These are phyloP conservation scores for Megacollybia marginata DNA, from an alignment of 768 basidiomycete genomes.

Conservation along the genomic window DNA sequence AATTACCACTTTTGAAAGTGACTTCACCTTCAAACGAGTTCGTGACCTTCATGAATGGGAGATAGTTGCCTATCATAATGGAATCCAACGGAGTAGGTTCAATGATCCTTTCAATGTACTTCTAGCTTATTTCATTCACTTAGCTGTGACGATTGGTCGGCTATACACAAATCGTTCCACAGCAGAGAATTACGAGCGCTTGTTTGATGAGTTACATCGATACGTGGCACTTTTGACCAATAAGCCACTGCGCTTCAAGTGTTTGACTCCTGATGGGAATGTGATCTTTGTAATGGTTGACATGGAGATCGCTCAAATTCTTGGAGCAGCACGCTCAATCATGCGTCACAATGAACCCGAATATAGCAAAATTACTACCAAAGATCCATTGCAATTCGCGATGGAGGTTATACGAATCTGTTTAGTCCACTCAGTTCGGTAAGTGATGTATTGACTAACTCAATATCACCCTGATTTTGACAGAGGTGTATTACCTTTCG, in stretches of 20 bases:
- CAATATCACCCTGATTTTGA: no score
- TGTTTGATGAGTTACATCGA: conserved; percentile 1
- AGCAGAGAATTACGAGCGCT: conserved; percentile 1
- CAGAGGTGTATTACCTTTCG: no score
- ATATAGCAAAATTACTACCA: conserved; percentile 6
- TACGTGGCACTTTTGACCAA: conserved; percentile 2
- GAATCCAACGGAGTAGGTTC: conserved; percentile 4
- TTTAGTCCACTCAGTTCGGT: no score
- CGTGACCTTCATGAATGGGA: conserved; percentile 7
- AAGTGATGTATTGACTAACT: no score
- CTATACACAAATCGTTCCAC: conserved; percentile 3
- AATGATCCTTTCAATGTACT: conserved; percentile 2
- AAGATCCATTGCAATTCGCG: neutral
- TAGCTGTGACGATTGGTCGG: conserved; percentile 2
- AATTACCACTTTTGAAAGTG: conserved; percentile 5
- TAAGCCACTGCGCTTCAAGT: neutral
- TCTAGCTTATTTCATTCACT: neutral
- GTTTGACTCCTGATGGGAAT: conserved; percentile 4
- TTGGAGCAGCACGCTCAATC: conserved; percentile 3
- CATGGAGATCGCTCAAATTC: conserved; percentile 8
- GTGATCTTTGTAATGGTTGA: conserved; percentile 5
- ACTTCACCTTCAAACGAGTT: conserved; percentile 4
- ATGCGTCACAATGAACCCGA: conserved; percentile 3
- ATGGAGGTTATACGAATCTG: conserved; percentile 2
- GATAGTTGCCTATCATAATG: conserved; percentile 3